Conservation (phyloP, 176 grass and related monocot species). For the Lolium rigidum region DNA sequence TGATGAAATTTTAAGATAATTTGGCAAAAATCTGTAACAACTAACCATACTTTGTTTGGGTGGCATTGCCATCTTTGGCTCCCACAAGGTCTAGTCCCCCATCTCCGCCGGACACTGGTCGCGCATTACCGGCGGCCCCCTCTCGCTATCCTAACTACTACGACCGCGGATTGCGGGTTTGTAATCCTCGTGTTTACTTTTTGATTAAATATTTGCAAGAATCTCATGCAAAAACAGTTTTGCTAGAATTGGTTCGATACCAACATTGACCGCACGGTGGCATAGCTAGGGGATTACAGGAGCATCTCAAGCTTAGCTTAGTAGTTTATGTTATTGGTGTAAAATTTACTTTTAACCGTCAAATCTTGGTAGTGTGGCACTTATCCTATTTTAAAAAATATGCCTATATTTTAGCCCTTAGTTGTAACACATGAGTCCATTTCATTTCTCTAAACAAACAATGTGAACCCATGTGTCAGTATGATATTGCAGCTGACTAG, state of each 20-base stretch:
- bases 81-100: too few relatives aligned
- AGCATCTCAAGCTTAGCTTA: neutral
- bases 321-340: neutral
- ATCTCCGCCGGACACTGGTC: too few relatives aligned
- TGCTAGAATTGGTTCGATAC: slow-evolving; percentile 39
- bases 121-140: too few relatives aligned
- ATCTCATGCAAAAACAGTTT: neutral
- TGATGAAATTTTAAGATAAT: too few relatives aligned
- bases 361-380: neutral
- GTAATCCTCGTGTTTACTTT: slow-evolving; percentile 28
- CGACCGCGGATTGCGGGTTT: neutral
- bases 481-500: neutral
- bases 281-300: neutral
- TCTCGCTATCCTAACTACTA: too few relatives aligned
- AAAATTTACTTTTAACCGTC: neutral
- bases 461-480: neutral
- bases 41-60: too few relatives aligned
- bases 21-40: too few relatives aligned
- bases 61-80: too few relatives aligned
- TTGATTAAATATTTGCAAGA: neutral
- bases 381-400: neutral
- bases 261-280: slow-evolving; percentile 29
- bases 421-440: neutral
- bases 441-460: neutral
- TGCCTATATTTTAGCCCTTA: neutral